Evolutionary conservation across 2,329 filamentous ascomycete species (phyloP), one percentile per base, ranked within the genome.

Genomic region (Aureobasidium pullulans): DNA sequence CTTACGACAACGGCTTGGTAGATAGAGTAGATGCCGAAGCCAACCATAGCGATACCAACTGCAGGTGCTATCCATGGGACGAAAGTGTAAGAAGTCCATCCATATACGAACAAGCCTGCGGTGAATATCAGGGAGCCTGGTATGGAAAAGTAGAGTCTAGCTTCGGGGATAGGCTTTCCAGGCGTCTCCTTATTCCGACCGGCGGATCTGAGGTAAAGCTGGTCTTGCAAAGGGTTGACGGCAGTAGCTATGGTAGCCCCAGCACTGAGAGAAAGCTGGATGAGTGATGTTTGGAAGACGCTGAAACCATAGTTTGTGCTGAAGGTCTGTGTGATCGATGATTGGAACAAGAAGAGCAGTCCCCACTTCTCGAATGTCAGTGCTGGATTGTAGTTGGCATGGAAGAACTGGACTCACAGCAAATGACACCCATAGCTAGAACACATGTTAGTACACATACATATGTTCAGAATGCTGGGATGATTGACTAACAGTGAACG

Each of bases 1-100:
- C 65, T 53, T 31, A 53, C 49, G 76, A 96, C 96, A 0, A 90
- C 89, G 2, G 90, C 87, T 1, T 96, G 80, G 69, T 95, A 95
- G 39, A 96, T 84, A 36, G 84, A 86, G 71, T 90, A 93, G 64
- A 96, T 95, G 29, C 92, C 87, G 77, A 93, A 88, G 0, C 88
- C 93, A 0, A 90, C 86, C 61, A 90, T 82, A 0, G 80, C 83
- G 36, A 96, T 79, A 0, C 84, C 87, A 4, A 93, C 72, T 0
- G 84, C 75, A 0, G 89, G 89, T 0, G 84, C 82, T 58, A 90
- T 85, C 88, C 88, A 93, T 63, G 83, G 88, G 1, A 85, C 78
- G 1, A 76, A 77, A 0, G 79, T 71, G 60, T 78, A 83, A 0
- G 83, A 82, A 0, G 86, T 85, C 81, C 88, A 90, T 13, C 88